These are phyloP conservation scores for Rhododendron mucronatum DNA, from an alignment of 148 eudicot genomes.

Conservation along the genomic window DNA sequence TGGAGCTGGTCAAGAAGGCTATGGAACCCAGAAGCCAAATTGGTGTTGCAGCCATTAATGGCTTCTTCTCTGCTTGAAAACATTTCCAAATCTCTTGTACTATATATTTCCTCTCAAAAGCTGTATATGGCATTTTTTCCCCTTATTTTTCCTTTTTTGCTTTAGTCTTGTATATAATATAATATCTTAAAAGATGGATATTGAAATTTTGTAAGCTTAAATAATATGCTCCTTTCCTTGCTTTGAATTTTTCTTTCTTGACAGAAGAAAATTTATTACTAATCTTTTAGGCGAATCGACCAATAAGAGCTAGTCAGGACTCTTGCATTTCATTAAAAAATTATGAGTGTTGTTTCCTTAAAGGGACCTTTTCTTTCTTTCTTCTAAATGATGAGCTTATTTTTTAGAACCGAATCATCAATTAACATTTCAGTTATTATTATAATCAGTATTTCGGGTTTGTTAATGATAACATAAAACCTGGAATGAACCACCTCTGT, in stretches of 20 bases:
- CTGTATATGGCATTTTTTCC: not conserved
- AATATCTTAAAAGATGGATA: not conserved
- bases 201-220: not conserved
- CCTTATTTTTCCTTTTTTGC: not conserved
- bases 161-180: not conserved
- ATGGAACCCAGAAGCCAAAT: conserved; percentile 45
- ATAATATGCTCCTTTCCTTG: not conserved
- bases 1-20: conserved; percentile 14
- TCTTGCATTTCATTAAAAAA: too few relatives aligned
- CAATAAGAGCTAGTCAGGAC: too few relatives aligned
- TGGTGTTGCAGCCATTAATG: conserved; percentile 51
- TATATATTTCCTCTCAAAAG: not conserved
- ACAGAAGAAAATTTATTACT: too few relatives aligned
- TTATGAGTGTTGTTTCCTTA: too few relatives aligned
- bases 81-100: not conserved
- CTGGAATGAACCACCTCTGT: too few relatives aligned
- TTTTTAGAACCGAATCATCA: too few relatives aligned
- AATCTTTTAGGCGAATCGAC: too few relatives aligned
- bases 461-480: too few relatives aligned
- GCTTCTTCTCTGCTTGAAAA: conserved; percentile 64
- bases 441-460: too few relatives aligned
- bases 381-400: too few relatives aligned
- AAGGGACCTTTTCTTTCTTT: too few relatives aligned
- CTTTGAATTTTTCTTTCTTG: not conserved
- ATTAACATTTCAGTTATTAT: too few relatives aligned